Conservation (phyloP, 768 basidiomycete species). For the Kwoniella europaea region DNA sequence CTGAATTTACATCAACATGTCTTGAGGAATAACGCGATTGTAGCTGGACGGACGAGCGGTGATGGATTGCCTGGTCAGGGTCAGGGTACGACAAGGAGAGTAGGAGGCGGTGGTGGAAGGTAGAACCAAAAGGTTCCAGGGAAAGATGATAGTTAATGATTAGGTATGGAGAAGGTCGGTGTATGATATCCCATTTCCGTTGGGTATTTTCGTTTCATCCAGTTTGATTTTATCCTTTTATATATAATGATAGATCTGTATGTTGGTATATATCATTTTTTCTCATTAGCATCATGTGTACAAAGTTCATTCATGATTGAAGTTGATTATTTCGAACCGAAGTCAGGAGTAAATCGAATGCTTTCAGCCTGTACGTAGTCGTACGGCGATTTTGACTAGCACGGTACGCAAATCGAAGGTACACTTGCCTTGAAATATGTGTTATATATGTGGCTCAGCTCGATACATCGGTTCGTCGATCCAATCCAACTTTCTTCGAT, state of each 20-base stretch:
- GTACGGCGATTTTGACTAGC: no score
- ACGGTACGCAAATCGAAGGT: no score
- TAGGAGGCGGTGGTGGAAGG: constrained; percentile 1
- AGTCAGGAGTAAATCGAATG: no score
- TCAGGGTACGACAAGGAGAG: not conserved
- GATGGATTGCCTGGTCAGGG: constrained; percentile 10
- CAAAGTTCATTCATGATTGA: not conserved
- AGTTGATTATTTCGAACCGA: no score
- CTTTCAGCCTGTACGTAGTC: no score
- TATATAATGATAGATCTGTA: not conserved
- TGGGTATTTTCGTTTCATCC: no score
- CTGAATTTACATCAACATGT: constrained; percentile 47
- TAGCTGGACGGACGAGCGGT: constrained; percentile 28
- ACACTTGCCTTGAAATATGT: no score
- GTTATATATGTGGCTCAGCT: no score
- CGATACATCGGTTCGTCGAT: no score
- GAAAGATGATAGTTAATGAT: not conserved
- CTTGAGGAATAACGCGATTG: constrained; percentile 35
- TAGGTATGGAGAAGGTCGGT: no score
- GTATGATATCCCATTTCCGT: no score
- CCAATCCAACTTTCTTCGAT: no score
- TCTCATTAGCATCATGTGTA: constrained; percentile 1
- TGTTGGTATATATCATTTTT: not conserved
- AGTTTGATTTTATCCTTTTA: not conserved
- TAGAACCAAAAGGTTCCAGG: not conserved